Conservation (phyloP, 257 asterid species). For the Gentiana straminea region DNA sequence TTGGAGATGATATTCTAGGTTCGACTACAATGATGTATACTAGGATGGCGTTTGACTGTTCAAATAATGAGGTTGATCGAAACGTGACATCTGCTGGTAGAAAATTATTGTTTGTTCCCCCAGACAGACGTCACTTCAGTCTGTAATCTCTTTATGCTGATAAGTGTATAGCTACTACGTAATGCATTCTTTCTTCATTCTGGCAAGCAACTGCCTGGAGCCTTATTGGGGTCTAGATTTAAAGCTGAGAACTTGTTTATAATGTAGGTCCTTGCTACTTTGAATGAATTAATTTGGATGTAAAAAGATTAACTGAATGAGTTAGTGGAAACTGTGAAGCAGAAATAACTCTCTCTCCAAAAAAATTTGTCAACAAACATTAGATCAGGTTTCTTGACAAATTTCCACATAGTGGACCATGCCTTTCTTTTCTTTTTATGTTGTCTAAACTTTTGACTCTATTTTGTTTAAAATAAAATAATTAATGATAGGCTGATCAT, state of each 20-base stretch:
- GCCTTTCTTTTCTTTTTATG: conserved; percentile 2
- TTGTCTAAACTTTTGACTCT: conserved; percentile 30
- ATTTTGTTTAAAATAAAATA: conserved; percentile 5
- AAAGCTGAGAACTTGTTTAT: too few relatives aligned
- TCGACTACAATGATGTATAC: conserved; percentile 86
- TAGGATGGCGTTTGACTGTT: conserved; percentile 17
- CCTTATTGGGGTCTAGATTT: too few relatives aligned
- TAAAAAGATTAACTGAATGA: too few relatives aligned
- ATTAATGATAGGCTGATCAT: too few relatives aligned
- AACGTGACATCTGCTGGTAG: conserved; percentile 42
- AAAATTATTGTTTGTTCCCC: conserved; percentile 48
- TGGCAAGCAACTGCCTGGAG: too few relatives aligned
- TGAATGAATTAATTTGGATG: too few relatives aligned
- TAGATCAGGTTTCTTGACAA: too few relatives aligned
- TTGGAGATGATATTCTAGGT: conserved; percentile 55
- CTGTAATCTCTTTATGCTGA: conserved; percentile 3
- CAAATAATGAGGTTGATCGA: conserved; percentile 27
- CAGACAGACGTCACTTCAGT: conserved; percentile 17
- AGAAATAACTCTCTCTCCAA: too few relatives aligned
- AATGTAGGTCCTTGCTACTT: too few relatives aligned
- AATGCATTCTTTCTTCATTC: neutral
- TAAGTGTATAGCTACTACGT: conserved; percentile 7
- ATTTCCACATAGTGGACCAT: conserved; percentile 7
- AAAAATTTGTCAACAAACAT: too few relatives aligned
- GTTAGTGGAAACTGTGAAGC: too few relatives aligned